Base-by-base conservation (phyloP, 2,329 filamentous ascomycete species). In the Xylaria digitata region DNA sequence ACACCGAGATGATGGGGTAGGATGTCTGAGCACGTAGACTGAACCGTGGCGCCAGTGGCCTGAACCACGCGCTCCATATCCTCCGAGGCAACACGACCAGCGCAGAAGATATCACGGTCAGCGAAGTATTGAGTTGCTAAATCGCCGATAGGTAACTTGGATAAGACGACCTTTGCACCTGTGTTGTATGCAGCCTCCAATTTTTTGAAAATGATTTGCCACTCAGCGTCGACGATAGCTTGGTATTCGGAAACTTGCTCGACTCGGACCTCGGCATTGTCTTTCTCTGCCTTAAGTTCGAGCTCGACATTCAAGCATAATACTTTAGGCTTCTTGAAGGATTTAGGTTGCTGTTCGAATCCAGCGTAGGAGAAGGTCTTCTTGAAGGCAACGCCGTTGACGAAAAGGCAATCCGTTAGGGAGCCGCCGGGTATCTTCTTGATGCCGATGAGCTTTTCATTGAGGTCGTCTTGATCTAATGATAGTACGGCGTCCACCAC, bases 141-240 rank as follows among this genome's bases (percentile, higher is more conserved):
- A 84, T 99, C 96, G 77, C 96, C 96, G 77, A 99, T 98, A 46
- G 96, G 96, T 69, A 98, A 86, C 83, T 97, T 98, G 82, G 93
- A 97, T 65, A 99, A 89, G 48, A 99, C 94, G 58, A 99, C 94
- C 87, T 97, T 97, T 71, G 96, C 96, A 61, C 96, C 96, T 6
- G 95, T 97, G 82, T 95, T 90, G 86, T 95, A 88, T 61, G 97
- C 84, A 55, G 95, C 93, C 84, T 99, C 96, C 79, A 99, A 92
- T 87, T 99, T 99, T 86, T 97, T 95, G 89, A 91, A 98, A 81
- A 99, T 99, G 78, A 99, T 99, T 82, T 97, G 94, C 96, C 96
- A 99, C 82, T 99, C 96, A 34, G 96, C 96, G 78, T 99, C 96
- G 78, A 99, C 96, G 74, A 99, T 97, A 70, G 96, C 96, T 83